Evolutionary conservation across 306 rosid genomes (phyloP).

Genomic region (Corylus avellana): DNA sequence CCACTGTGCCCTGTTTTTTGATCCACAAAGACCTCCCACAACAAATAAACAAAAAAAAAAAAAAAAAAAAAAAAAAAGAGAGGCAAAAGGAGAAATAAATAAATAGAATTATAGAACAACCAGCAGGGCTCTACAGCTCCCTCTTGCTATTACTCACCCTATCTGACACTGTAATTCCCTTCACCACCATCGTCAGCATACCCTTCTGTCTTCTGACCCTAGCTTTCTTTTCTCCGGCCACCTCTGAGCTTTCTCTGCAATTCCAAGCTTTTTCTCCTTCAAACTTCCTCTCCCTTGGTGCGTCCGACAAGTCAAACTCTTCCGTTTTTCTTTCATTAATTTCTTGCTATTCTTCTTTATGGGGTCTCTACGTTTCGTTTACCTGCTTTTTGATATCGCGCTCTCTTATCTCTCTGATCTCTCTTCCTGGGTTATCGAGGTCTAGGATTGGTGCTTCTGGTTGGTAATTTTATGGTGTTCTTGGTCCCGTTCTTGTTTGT

Average conservation of each 20-base stretch:
- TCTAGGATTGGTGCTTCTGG: background rate
- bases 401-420: constrained; percentile 15
- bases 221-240: background rate
- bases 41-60: background rate
- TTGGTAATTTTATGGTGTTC: constrained; percentile 41
- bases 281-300: background rate
- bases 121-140: background rate
- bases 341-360: constrained; percentile 4
- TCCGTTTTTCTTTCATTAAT: constrained; percentile 5
- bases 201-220: background rate
- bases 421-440: constrained; percentile 17
- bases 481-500: constrained; percentile 4
- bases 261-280: background rate
- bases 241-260: background rate
- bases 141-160: background rate
- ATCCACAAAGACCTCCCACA: background rate
- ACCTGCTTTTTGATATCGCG: constrained; percentile 21
- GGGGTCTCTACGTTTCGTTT: constrained; percentile 18
- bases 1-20: background rate
- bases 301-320: background rate
- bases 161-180: background rate
- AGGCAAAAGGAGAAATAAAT: background rate
- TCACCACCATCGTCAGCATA: background rate
- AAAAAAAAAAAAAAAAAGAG: background rate
- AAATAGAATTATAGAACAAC: background rate